These are phyloP conservation scores for Plasmodium chabaudi DNA, from an alignment of 169 alveolate species.

Conservation along the genomic window DNA sequence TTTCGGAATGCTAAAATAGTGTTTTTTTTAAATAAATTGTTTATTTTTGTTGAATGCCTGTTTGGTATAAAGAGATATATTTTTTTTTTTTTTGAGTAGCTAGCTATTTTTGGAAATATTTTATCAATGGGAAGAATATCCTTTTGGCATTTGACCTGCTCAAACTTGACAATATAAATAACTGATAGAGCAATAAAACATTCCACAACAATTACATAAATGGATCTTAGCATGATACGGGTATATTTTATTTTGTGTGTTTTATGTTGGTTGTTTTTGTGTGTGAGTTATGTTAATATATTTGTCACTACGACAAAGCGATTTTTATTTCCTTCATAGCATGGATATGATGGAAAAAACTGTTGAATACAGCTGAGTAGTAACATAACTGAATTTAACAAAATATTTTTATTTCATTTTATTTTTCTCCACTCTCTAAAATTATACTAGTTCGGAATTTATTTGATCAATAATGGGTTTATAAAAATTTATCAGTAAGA, in stretches of 20 bases:
- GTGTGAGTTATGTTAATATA: too few relatives aligned
- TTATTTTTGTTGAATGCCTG: constrained; percentile 3
- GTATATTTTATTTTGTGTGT: constrained; percentile 12
- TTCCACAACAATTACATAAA: constrained; percentile 28
- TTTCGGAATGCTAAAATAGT: constrained; percentile 17
- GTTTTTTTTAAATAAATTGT: background rate
- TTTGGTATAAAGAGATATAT: constrained; percentile 34
- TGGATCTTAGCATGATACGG: constrained; percentile 60
- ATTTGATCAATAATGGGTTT: background rate
- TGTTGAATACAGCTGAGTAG: background rate
- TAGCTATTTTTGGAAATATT: constrained; percentile 10
- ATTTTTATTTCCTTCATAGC: too few relatives aligned
- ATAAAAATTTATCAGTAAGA: too few relatives aligned
- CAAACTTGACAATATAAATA: constrained; percentile 27
- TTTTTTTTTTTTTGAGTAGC: constrained; percentile 16
- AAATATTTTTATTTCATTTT: background rate
- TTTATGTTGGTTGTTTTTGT: constrained; percentile 6
- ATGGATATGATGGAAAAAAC: background rate
- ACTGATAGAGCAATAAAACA: constrained; percentile 34
- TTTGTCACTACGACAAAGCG: too few relatives aligned
- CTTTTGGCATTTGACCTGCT: constrained; percentile 37
- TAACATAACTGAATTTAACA: background rate
- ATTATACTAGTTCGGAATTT: background rate
- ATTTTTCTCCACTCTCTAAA: background rate
- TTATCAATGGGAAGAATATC: constrained; percentile 9